Evolutionary conservation across 805 yeast genomes (phyloP).

Genomic region (Candida chilensis): DNA sequence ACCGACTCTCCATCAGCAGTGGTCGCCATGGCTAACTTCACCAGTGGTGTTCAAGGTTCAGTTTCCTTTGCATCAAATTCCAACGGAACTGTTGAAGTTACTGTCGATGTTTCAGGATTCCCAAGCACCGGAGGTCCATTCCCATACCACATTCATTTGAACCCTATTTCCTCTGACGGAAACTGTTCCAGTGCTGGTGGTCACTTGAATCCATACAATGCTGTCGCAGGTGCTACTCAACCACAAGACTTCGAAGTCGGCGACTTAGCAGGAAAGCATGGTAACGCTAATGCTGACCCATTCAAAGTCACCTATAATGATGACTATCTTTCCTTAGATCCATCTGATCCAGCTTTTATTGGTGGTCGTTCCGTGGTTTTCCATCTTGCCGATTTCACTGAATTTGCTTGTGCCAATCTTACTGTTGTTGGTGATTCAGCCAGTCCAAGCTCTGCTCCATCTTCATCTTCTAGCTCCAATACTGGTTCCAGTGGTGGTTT

Average conservation of each 20-base stretch:
- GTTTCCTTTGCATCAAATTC: conserved; percentile 17
- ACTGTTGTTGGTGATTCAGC: not conserved
- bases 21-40: conserved; percentile 9
- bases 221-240: conserved; percentile 14
- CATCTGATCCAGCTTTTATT: conserved; percentile 14
- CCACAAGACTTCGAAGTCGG: conserved; percentile 19
- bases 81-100: conserved; percentile 22
- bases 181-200: conserved; percentile 22
- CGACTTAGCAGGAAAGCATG: conserved; percentile 30
- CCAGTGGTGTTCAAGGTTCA: conserved; percentile 9
- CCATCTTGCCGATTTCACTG: not conserved
- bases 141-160: conserved; percentile 26
- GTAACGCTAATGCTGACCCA: conserved; percentile 18
- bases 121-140: conserved; percentile 27
- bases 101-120: conserved; percentile 19
- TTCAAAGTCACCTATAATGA: conserved; percentile 14
- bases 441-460: no score
- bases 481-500: no score
- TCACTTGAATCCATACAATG: conserved; percentile 29
- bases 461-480: no score
- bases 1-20: conserved; percentile 11
- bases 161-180: conserved; percentile 24
- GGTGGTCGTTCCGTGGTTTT: conserved; percentile 7
- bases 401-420: not conserved
- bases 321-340: conserved; percentile 20